These are phyloP conservation scores for Solanum virginianum DNA, from an alignment of 257 asterid species.

Conservation along the genomic window DNA sequence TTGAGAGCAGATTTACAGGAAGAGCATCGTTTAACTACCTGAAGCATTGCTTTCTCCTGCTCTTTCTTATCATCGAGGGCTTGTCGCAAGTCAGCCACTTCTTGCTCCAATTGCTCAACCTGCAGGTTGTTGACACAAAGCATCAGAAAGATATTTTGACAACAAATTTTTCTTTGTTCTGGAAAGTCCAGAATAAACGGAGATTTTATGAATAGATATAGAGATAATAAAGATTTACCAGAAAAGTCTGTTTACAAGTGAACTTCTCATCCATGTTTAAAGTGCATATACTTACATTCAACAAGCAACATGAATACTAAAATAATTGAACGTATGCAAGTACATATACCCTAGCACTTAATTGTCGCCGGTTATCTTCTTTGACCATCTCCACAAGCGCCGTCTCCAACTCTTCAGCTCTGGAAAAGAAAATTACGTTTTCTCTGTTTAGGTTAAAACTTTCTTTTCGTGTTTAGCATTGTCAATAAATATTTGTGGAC, in stretches of 20 bases:
- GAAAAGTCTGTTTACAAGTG: background rate
- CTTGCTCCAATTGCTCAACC: constrained; percentile 81
- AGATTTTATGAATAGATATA: background rate
- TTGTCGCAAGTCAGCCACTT: constrained; percentile 52
- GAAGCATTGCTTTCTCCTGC: constrained; percentile 70
- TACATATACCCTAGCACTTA: constrained; percentile 62
- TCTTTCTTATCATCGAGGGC: constrained; percentile 48
- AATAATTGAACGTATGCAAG: background rate
- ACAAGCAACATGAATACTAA: background rate
- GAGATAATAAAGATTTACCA: background rate
- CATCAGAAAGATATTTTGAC: background rate
- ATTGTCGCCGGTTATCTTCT: constrained; percentile 75
- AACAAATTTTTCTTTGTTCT: background rate
- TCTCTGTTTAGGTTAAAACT: background rate
- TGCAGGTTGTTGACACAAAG: constrained; percentile 10
- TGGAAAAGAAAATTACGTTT: constrained; percentile 12
- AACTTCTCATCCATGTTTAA: background rate
- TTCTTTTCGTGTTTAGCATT: background rate
- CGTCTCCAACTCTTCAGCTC: constrained; percentile 89
- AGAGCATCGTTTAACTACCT: constrained; percentile 29
- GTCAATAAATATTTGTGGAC: background rate
- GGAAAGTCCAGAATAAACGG: background rate
- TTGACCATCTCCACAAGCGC: constrained; percentile 83
- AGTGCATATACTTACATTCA: background rate
- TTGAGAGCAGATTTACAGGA: background rate